phyloP scores from a whole-genome alignment of 306 rosid species.

The Mucuna pruriens region DNA sequence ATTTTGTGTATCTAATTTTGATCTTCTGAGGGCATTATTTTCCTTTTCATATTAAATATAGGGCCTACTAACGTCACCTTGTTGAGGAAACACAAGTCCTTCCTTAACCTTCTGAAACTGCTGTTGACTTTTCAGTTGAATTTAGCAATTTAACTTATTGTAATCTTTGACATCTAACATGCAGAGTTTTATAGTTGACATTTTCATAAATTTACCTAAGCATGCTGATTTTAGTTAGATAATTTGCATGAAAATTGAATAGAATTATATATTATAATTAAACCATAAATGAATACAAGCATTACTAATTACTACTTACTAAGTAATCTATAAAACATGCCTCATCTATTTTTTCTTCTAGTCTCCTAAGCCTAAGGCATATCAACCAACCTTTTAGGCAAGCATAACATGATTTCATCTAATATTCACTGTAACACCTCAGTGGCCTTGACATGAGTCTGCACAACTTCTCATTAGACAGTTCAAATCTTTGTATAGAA shows the following conservation, averaged over 20 bases:
- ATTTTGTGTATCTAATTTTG: neutral
- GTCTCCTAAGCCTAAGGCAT: neutral
- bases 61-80: neutral
- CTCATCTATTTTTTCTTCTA: conserved; percentile 37
- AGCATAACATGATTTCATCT: conserved; percentile 11
- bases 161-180: neutral
- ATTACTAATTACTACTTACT: neutral
- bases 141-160: neutral
- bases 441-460: conserved; percentile 58
- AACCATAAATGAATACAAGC: conserved; percentile 21
- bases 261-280: conserved; percentile 11
- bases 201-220: neutral
- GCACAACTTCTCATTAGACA: conserved; percentile 64
- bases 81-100: neutral
- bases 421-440: conserved; percentile 47
- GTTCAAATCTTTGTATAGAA: conserved; percentile 36
- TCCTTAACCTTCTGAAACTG: neutral
- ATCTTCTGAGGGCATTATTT: neutral
- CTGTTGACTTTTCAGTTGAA: neutral
- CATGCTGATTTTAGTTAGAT: neutral
- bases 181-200: neutral
- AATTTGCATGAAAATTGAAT: conserved; percentile 27
- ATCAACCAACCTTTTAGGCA: neutral
- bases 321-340: neutral
- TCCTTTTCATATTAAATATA: neutral